Evolutionary conservation across 305 asterid genomes (phyloP).

Genomic region (Fraxinus latifolia): DNA sequence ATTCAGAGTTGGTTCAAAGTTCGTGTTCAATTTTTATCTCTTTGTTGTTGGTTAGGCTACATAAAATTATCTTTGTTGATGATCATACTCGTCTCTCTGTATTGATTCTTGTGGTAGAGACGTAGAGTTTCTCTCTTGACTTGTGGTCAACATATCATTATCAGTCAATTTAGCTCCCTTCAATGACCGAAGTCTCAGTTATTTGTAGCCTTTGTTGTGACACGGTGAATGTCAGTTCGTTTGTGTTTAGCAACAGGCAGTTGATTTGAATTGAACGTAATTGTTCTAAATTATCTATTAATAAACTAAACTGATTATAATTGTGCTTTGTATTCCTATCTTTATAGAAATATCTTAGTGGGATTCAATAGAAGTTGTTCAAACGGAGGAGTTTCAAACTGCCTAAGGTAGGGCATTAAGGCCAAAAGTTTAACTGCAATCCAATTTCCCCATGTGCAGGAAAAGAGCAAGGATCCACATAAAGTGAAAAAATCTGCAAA

Average conservation of each 20-base stretch:
- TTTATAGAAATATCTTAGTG: background rate
- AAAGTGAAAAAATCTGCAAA: conserved; percentile 9
- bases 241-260: background rate
- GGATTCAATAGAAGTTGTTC: background rate
- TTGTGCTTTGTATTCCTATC: background rate
- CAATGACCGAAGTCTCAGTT: background rate
- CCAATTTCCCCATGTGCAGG: conserved; percentile 10
- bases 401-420: background rate
- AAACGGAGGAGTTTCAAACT: background rate
- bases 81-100: background rate
- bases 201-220: background rate
- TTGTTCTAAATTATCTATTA: background rate
- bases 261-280: background rate
- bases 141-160: background rate
- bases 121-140: background rate
- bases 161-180: background rate
- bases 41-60: background rate
- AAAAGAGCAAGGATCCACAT: background rate
- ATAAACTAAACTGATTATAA: background rate
- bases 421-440: background rate
- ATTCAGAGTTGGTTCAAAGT: background rate
- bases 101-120: background rate
- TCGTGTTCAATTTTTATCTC: background rate
- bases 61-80: background rate
- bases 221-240: background rate